Conservation (phyloP, 495 filamentous ascomycete genomes). For the Alectoria sarmentosa region DNA sequence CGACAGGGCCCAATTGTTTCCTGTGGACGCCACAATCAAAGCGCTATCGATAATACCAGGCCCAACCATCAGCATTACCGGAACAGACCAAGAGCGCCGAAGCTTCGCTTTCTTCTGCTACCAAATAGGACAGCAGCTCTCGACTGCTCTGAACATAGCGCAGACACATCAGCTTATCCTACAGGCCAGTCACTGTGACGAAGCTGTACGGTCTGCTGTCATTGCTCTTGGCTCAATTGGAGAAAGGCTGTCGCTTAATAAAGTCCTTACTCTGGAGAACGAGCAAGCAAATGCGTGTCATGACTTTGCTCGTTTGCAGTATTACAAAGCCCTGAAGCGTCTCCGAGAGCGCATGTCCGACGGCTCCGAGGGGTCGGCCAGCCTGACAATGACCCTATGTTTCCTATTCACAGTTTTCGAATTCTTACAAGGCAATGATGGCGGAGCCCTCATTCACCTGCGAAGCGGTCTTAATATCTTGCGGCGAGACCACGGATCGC, state of each 20-base stretch:
- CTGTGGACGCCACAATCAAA: neutral
- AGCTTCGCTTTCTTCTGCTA: conserved; percentile 22
- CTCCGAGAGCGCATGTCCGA: conserved; percentile 19
- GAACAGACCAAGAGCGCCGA: conserved; percentile 16
- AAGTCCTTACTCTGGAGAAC: conserved; percentile 10
- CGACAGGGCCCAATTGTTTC: neutral
- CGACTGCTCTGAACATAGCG: conserved; percentile 2
- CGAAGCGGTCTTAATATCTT: conserved; percentile 21
- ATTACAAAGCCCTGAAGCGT: conserved; percentile 19
- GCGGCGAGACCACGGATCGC: conserved; percentile 5
- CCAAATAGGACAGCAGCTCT: neutral
- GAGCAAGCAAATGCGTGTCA: conserved; percentile 15
- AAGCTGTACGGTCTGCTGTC: conserved; percentile 19
- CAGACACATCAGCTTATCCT: conserved; percentile 21
- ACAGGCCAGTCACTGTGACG: conserved; percentile 23
- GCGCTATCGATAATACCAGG: neutral
- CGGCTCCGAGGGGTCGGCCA: conserved; percentile 25
- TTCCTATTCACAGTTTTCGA: conserved; percentile 50
- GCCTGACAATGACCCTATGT: conserved; percentile 44
- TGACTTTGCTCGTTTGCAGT: conserved; percentile 22
- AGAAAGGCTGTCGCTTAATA: conserved; percentile 10
- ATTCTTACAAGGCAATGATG: conserved; percentile 40
- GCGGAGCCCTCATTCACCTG: conserved; percentile 17
- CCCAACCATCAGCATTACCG: conserved; percentile 14
- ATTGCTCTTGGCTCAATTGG: conserved; percentile 24